Conservation (phyloP, 2,329 filamentous ascomycete genomes). For the Apiospora saccharicola region DNA sequence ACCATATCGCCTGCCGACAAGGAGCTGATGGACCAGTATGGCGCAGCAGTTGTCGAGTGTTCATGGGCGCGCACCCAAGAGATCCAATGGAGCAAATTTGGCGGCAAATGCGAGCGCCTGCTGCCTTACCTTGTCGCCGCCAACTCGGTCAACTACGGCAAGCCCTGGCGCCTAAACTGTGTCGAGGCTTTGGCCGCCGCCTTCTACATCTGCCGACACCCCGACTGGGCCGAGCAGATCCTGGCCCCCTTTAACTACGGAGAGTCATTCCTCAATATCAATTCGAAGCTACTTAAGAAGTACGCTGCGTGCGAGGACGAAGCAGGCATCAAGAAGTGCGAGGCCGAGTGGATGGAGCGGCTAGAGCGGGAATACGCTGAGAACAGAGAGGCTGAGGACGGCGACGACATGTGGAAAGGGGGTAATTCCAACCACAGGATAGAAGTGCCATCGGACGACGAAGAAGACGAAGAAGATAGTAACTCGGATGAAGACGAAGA, state of each 20-base stretch:
- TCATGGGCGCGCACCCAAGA: conserved; percentile 94
- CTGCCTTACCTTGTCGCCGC: conserved; percentile 95
- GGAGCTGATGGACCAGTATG: conserved; percentile 83
- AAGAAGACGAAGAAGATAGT: conserved; percentile 55
- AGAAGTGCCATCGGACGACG: conserved; percentile 59
- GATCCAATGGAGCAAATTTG: conserved; percentile 89
- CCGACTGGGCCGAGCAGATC: conserved; percentile 88
- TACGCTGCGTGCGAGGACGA: conserved; percentile 88
- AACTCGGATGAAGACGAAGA: conserved; percentile 52
- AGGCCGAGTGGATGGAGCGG: conserved; percentile 87
- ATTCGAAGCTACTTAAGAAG: conserved; percentile 78
- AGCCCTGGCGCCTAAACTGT: conserved; percentile 94
- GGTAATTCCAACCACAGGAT: conserved; percentile 82
- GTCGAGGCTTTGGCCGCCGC: conserved; percentile 93
- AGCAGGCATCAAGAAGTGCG: conserved; percentile 81
- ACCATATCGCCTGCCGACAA: conserved; percentile 84
- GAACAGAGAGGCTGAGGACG: conserved; percentile 71
- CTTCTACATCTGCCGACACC: conserved; percentile 90
- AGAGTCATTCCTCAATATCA: conserved; percentile 88
- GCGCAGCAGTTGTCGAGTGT: conserved; percentile 95
- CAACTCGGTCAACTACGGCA: conserved; percentile 96
- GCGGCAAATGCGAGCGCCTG: conserved; percentile 89
- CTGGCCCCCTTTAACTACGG: conserved; percentile 90
- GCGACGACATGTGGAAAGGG: conserved; percentile 85
- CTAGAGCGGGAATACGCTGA: conserved; percentile 90